These are phyloP conservation scores for Plasmodium reichenowi DNA, from an alignment of 169 alveolate genomes.

Conservation along the genomic window DNA sequence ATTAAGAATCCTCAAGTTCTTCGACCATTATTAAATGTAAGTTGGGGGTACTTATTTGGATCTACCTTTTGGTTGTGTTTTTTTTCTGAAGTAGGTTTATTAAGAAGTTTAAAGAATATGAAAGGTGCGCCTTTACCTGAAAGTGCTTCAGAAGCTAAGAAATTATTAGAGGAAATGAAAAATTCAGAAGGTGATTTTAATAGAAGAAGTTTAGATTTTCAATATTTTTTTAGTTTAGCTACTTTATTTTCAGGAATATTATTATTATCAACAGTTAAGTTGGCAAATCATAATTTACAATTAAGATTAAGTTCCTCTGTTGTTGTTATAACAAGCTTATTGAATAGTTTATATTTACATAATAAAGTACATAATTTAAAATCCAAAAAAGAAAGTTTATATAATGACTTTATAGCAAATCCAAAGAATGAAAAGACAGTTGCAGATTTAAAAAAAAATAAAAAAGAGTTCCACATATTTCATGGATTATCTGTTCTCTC, in stretches of 20 bases:
- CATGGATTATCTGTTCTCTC: conserved; percentile 58
- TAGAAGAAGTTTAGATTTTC: conserved; percentile 57
- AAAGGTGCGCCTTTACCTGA: conserved; percentile 27
- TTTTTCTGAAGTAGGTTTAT: conserved; percentile 59
- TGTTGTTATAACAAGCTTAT: conserved; percentile 42
- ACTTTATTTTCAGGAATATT: conserved; percentile 63
- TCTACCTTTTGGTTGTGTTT: conserved; percentile 81
- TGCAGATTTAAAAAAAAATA: conserved; percentile 56
- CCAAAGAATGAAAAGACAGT: conserved; percentile 16
- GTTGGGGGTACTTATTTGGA: conserved; percentile 87
- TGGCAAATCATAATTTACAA: conserved; percentile 50
- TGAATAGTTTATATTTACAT: conserved; percentile 51
- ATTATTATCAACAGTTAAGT: conserved; percentile 47
- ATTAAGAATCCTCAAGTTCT: conserved; percentile 73
- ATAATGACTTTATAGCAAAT: conserved; percentile 27
- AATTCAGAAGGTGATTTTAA: conserved; percentile 24
- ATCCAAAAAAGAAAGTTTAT: conserved; percentile 37
- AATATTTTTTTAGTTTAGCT: conserved; percentile 65
- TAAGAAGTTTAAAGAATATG: conserved; percentile 29
- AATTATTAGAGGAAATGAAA: conserved; percentile 46
- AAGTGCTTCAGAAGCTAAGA: conserved; percentile 60
- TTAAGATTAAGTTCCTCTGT: conserved; percentile 58
- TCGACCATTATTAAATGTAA: conserved; percentile 81
- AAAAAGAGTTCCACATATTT: conserved; percentile 46
- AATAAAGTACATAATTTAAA: conserved; percentile 33